Evolutionary conservation across 2,329 filamentous ascomycete genomes (phyloP), one percentile per base, ranked within the genome.

Genomic region (Dactylellina leptospora): DNA sequence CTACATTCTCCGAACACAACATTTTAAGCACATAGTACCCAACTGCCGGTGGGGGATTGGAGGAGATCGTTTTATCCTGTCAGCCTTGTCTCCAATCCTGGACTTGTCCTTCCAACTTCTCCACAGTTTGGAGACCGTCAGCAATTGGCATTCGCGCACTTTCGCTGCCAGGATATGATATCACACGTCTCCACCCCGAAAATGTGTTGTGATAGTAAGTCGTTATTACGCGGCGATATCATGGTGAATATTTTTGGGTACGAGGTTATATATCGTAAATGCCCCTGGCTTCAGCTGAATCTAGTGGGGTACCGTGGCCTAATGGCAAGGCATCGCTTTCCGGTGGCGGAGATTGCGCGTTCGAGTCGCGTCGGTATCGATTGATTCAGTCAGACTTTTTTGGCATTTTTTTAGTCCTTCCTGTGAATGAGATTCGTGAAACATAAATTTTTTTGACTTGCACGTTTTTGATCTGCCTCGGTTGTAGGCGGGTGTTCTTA

Each of bases 291-390:
- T 45, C 23, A 56, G 28, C 44, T 62, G 51, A 62, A 50, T 61
- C 53, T 30, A 27, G 13, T 20, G 23, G 25, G 66, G 66, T 71
- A 71, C 66, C 66, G 66, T 71, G 66, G 66, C 66, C 66, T 71
- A 71, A 71, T 71, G 66, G 66, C 66, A 71, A 71, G 66, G 66
- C 66, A 71, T 71, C 66, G 66, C 66, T 71, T 71, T 71, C 66
- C 66, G 66, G 66, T 71, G 66, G 66, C 66, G 66, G 66, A 71
- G 66, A 71, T 71, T 71, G 66, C 66, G 66, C 66, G 66, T 71
- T 71, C 66, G 66, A 71, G 66, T 71, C 66, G 66, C 66, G 66
- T 71, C 66, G 66, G 66, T 71, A 71, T 71, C 66, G 66, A 58
- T 40, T 56, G 38, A 54, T 59, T 53, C 40, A 30, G 9, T 45